These are phyloP conservation scores for Kwoniella dejecticola DNA, from an alignment of 768 basidiomycete species.

Conservation along the genomic window DNA sequence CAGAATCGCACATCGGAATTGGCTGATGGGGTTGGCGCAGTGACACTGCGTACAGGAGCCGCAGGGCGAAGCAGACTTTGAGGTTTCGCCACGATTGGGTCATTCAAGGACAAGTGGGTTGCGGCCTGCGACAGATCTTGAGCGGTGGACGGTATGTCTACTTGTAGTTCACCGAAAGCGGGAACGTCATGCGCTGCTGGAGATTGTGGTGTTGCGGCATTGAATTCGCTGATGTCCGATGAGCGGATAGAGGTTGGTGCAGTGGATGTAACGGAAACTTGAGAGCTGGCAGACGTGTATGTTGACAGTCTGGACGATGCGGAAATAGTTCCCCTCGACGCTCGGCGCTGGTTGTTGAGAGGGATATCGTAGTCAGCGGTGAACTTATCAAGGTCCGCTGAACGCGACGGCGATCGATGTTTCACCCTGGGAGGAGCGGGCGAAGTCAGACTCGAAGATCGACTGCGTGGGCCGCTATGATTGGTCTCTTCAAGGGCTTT, in stretches of 20 bases:
- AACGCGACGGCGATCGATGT: conserved; percentile 49
- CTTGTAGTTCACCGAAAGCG: conserved; percentile 20
- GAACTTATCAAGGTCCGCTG: conserved; percentile 51
- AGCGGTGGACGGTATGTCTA: conserved; percentile 7
- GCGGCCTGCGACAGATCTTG: background rate
- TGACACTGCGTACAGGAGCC: conserved; percentile 20
- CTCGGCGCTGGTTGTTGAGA: conserved; percentile 14
- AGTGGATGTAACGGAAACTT: conserved; percentile 8
- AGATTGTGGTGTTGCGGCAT: background rate
- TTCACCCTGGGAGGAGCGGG: conserved; percentile 43
- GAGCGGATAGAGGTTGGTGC: conserved; percentile 16
- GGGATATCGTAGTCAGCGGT: conserved; percentile 33
- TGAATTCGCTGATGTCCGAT: conserved; percentile 9
- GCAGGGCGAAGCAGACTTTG: conserved; percentile 7
- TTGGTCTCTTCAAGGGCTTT: background rate
- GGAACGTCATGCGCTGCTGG: conserved; percentile 19
- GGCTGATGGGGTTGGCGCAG: conserved; percentile 29
- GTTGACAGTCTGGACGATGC: conserved; percentile 17
- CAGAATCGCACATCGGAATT: conserved; percentile 45
- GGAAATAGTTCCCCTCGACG: conserved; percentile 13
- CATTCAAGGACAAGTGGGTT: conserved; percentile 1
- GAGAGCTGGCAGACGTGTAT: conserved; percentile 25
- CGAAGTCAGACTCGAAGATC: conserved; percentile 45
- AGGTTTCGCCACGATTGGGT: background rate
- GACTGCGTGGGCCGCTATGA: conserved; percentile 21